Base-by-base conservation (phyloP, 2,329 filamentous ascomycete species). In the Sclerotinia glacialis region DNA sequence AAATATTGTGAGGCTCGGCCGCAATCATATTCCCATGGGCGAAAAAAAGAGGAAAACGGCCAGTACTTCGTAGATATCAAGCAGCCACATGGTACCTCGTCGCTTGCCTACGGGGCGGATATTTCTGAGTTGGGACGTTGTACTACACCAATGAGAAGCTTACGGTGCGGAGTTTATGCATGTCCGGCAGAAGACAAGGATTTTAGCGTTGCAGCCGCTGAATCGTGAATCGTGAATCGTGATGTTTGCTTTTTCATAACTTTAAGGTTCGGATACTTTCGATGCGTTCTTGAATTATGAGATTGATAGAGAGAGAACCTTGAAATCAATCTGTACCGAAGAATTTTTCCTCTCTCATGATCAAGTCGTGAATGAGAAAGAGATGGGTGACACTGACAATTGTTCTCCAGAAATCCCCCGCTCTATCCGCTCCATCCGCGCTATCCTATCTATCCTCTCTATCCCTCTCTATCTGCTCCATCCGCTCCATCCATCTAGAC, bases 361-460 rank as follows among this genome's bases (percentile, higher is more conserved):
- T 34, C 28, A n/a, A n/a, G 40, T 59, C 55, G 46, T 59, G 0
- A n/a, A n/a, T n/a, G n/a, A n/a, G n/a, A n/a, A n/a, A n/a, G n/a
- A n/a, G n/a, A 34, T 46, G 55, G 46, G 40, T 16, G 23, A n/a
- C 14, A 59, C 26, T n/a, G 23, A n/a, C 12, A 59, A 44, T 2
- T 2, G 5, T 5, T 26, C 2, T 44, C 26, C 26, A 8, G 5
- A 11, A 8, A 0, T 7, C 49, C 23, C 18, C 60, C 60, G 60
- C 49, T 34, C 16, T 64, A 64, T 28, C 61, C 49, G 61, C 37
- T 50, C 12, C 6, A n/a, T n/a, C n/a, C n/a, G n/a, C n/a, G n/a
- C n/a, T n/a, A n/a, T n/a, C n/a, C n/a, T n/a, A n/a, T n/a, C n/a
- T n/a, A n/a, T n/a, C n/a, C n/a, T n/a, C n/a, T n/a, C n/a, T n/a